Conservation (phyloP, 2,329 filamentous ascomycete genomes). For the Raffaelea deltoideospora region DNA sequence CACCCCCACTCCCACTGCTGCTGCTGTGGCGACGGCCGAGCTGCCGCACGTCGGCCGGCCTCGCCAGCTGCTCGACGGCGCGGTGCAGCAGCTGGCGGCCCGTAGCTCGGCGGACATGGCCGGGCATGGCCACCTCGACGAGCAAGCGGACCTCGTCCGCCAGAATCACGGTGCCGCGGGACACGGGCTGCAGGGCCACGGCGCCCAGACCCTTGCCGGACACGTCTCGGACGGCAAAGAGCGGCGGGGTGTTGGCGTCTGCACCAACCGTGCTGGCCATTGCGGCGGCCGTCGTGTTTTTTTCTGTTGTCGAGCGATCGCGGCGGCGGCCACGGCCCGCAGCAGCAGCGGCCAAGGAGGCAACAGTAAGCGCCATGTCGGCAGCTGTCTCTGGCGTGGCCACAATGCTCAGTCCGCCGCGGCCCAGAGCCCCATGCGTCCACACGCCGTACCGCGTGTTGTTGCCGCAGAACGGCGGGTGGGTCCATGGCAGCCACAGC, state of each 20-base stretch:
- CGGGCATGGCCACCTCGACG: background rate
- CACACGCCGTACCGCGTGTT: conserved; percentile 12
- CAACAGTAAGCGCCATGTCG: background rate
- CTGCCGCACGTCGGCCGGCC: background rate
- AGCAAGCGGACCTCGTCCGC: background rate
- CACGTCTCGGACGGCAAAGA: background rate
- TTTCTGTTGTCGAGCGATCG: background rate
- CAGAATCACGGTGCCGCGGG: background rate
- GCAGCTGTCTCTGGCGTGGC: conserved; percentile 18
- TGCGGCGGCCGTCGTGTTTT: too few relatives aligned
- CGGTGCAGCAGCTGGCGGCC: conserved; percentile 1
- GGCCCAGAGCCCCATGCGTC: conserved; percentile 9
- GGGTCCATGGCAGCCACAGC: conserved; percentile 11
- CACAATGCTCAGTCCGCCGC: conserved; percentile 5
- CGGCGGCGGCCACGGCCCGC: too few relatives aligned
- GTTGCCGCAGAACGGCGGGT: conserved; percentile 10
- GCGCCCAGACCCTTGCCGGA: background rate
- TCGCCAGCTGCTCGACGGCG: background rate
- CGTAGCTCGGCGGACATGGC: background rate
- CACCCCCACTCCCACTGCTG: background rate
- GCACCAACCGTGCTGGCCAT: background rate
- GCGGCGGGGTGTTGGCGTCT: too few relatives aligned
- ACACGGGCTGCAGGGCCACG: background rate
- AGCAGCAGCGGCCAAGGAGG: too few relatives aligned
- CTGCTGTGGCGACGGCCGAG: too few relatives aligned